phyloP scores from a whole-genome alignment of 371 early-diverging fungal genomes.

The Sporodiniella umbellata region DNA sequence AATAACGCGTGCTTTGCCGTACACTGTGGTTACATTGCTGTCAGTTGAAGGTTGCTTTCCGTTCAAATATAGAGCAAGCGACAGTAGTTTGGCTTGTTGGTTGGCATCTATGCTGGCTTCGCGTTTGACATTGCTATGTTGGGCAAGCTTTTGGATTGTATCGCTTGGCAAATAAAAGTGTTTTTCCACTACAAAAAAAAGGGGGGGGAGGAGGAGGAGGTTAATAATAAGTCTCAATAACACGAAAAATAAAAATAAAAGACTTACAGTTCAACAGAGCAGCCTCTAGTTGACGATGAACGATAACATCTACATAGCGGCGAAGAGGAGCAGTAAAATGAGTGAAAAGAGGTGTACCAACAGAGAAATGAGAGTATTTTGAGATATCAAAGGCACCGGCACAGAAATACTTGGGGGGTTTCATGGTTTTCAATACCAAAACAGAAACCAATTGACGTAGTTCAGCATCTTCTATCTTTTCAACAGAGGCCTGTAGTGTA shows the following conservation, averaged over 20 bases:
- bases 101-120: constrained; percentile 66
- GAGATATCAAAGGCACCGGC: constrained; percentile 70
- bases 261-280: constrained; percentile 19
- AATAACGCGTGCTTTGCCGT: constrained; percentile 39
- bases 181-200: constrained; percentile 27
- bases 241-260: not conserved
- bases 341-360: constrained; percentile 76
- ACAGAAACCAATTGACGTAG: constrained; percentile 57
- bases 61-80: constrained; percentile 54
- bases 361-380: constrained; percentile 72
- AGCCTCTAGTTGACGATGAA: constrained; percentile 75
- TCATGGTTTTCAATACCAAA: constrained; percentile 70
- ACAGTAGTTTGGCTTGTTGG: constrained; percentile 67
- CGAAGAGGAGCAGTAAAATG: constrained; percentile 95
- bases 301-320: constrained; percentile 93
- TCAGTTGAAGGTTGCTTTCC: constrained; percentile 21
- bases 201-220: no score
- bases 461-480: constrained; percentile 52
- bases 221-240: not conserved
- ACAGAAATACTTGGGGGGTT: constrained; percentile 86
- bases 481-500: constrained; percentile 64
- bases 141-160: constrained; percentile 53
- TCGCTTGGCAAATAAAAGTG: constrained; percentile 54
- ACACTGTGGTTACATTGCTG: constrained; percentile 18
- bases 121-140: constrained; percentile 77